Evolutionary conservation across 2,329 filamentous ascomycete species (phyloP).

Genomic region (Sordariomycetes sp.): DNA sequence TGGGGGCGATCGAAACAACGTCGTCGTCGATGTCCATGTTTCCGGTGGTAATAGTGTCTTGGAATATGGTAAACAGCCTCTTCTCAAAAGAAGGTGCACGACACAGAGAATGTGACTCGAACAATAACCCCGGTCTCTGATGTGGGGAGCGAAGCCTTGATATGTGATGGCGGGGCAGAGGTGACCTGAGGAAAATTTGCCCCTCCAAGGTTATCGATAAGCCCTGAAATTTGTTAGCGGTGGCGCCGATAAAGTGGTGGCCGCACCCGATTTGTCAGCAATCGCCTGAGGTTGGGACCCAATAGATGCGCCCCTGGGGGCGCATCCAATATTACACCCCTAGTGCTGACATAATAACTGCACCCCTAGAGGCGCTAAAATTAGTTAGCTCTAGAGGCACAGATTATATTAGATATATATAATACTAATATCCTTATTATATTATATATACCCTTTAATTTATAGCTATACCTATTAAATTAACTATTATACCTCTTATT

Average conservation of each 20-base stretch:
- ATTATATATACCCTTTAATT: too few relatives aligned
- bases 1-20: constrained; percentile 23
- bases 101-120: background rate
- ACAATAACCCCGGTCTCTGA: background rate
- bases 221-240: background rate
- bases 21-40: constrained; percentile 35
- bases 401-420: too few relatives aligned
- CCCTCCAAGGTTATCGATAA: constrained; percentile 3
- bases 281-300: too few relatives aligned
- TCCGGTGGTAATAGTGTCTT: constrained; percentile 11
- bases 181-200: constrained; percentile 1
- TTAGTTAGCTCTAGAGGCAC: too few relatives aligned
- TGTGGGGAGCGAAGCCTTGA: background rate
- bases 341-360: too few relatives aligned
- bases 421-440: too few relatives aligned
- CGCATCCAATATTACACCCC: too few relatives aligned
- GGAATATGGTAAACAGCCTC: background rate
- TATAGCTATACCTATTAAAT: too few relatives aligned
- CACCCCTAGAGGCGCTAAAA: too few relatives aligned
- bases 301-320: too few relatives aligned
- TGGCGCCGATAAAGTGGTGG: background rate
- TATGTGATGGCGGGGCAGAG: background rate
- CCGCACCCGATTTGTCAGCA: background rate
- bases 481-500: too few relatives aligned
- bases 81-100: background rate